Evolutionary conservation across 345 rosid genomes (phyloP).

Genomic region (Linum usitatissimum): DNA sequence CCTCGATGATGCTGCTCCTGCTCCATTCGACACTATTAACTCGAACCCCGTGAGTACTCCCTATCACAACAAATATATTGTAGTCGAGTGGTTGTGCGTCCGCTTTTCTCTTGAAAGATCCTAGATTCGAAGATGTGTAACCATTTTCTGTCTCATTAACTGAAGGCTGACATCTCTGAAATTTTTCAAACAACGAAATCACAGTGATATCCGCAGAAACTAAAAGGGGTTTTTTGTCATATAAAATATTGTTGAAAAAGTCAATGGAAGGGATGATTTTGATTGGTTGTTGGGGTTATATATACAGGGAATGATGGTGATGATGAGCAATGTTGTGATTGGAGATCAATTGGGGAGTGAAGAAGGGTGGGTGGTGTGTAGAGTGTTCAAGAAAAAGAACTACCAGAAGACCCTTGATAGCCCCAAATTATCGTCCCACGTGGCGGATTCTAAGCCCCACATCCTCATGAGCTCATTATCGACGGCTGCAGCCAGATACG

Average conservation of each 20-base stretch:
- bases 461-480: constrained; percentile 10
- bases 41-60: constrained; percentile 24
- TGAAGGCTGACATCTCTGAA: no score
- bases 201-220: no score
- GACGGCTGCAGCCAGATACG: neutral
- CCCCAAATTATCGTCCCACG: constrained; percentile 34
- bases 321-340: constrained; percentile 3
- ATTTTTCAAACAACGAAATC: no score
- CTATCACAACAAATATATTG: no score
- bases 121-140: no score
- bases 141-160: no score
- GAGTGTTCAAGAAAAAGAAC: constrained; percentile 86
- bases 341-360: constrained; percentile 45
- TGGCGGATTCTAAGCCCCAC: constrained; percentile 36
- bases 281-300: no score
- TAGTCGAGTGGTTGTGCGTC: no score
- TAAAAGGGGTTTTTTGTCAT: no score
- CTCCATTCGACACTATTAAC: constrained; percentile 20
- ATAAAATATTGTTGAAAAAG: no score
- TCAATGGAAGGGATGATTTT: no score
- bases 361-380: constrained; percentile 98
- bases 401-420: constrained; percentile 72
- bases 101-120: no score
- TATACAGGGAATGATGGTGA: neutral
- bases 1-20: constrained; percentile 48